Conservation (phyloP, 345 rosid genomes). For the Lepidium aucheri region DNA sequence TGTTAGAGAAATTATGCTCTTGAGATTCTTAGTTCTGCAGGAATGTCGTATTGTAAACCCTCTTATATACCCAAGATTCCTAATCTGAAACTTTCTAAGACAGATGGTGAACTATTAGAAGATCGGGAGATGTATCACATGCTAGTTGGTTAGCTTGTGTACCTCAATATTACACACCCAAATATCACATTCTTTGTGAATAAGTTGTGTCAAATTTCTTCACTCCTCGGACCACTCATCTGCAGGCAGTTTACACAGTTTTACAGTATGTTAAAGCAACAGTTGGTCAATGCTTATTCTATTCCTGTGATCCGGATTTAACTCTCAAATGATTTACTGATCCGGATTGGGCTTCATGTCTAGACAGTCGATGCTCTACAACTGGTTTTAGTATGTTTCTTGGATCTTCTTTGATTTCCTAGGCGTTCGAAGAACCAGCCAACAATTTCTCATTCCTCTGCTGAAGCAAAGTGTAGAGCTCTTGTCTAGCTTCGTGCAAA, state of each 20-base stretch:
- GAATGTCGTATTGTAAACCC: too few relatives aligned
- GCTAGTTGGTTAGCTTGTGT: neutral
- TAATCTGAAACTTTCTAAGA: too few relatives aligned
- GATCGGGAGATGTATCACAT: too few relatives aligned
- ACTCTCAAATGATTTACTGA: neutral
- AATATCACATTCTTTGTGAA: neutral
- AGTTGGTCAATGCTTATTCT: neutral
- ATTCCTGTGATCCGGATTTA: neutral
- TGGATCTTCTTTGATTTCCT: neutral
- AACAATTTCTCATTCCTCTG: neutral
- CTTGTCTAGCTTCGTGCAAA: too few relatives aligned
- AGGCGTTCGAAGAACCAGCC: neutral
- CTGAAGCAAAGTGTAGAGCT: neutral
- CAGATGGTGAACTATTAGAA: too few relatives aligned
- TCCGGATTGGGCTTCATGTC: neutral
- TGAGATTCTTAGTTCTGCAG: too few relatives aligned
- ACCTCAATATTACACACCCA: neutral
- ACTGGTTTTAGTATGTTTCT: neutral
- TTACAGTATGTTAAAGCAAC: neutral
- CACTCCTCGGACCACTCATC: neutral
- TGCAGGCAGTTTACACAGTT: neutral
- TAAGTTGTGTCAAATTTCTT: neutral
- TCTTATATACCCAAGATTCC: too few relatives aligned
- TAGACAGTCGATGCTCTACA: too few relatives aligned
- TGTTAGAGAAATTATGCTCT: too few relatives aligned